Percentiles rank a stretch among this genome's conserved stretches.
phyloP scores from a whole-genome alignment of 225 moss, liverwort and hornwort species.

The Pseudisothecium myosuroides region DNA sequence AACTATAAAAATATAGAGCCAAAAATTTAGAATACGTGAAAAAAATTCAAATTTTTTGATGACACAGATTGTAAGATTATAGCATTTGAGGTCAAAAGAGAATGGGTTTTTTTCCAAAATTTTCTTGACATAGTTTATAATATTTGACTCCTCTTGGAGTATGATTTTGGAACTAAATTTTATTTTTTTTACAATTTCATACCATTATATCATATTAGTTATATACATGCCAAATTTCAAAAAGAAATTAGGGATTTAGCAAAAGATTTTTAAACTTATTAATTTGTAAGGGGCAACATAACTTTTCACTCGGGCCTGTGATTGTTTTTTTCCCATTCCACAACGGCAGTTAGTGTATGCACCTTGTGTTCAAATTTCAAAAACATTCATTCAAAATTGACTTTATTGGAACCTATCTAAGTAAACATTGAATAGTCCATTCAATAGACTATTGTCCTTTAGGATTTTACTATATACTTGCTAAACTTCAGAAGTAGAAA shows the following conservation, averaged over 20 bases:
- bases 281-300: not conserved
- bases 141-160: not conserved
- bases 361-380: not conserved
- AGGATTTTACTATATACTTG: not conserved
- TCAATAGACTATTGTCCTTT: not conserved
- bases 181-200: too few relatives aligned
- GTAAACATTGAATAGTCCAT: accelerated
- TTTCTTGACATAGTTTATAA: accelerated
- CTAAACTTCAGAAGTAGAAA: not conserved
- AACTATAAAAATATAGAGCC: not conserved
- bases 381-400: not conserved
- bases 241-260: not conserved
- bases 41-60: not conserved
- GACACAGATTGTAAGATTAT: accelerated
- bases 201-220: too few relatives aligned
- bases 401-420: too few relatives aligned
- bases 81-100: not conserved
- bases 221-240: not conserved
- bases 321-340: not conserved
- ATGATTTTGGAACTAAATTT: too few relatives aligned
- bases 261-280: not conserved
- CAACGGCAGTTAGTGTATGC: accelerated
- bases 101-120: not conserved
- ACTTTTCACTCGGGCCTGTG: accelerated
- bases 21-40: not conserved